Evolutionary conservation across 345 rosid species (phyloP).

Genomic region (Chamaenerion angustifolium): DNA sequence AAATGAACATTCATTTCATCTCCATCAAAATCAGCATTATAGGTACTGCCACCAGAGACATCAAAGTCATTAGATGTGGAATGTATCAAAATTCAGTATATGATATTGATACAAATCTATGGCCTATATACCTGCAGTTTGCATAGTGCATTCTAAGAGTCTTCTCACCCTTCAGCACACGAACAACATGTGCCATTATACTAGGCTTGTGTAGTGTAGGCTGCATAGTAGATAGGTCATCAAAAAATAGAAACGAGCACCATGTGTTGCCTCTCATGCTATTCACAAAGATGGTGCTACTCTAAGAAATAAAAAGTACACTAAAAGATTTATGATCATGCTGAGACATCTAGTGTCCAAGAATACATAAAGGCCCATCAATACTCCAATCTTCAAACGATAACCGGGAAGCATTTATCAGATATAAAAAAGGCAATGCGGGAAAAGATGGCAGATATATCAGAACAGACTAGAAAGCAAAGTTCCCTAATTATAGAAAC

Average conservation of each 20-base stretch:
- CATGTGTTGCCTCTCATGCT: no score
- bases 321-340: no score
- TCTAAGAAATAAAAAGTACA: no score
- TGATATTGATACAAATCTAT: background rate
- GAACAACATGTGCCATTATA: conserved; percentile 92
- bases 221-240: conserved; percentile 27
- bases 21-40: conserved; percentile 99
- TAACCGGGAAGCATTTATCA: no score
- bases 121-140: conserved; percentile 67
- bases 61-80: conserved; percentile 4
- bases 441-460: no score
- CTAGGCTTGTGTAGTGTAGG: conserved; percentile 99
- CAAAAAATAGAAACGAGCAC: conserved; percentile 4
- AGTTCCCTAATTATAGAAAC: background rate
- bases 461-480: no score
- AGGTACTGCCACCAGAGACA: conserved; percentile 47
- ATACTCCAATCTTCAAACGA: no score
- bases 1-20: conserved; percentile 99
- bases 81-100: conserved; percentile 1
- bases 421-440: no score
- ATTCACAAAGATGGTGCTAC: no score
- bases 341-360: no score
- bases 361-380: no score
- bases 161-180: conserved; percentile 85
- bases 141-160: conserved; percentile 99